A percentile compares a stretch with the other conserved stretches of the same genome.
Conservation (phyloP, 768 basidiomycete genomes). For the Amanita exitialis region DNA sequence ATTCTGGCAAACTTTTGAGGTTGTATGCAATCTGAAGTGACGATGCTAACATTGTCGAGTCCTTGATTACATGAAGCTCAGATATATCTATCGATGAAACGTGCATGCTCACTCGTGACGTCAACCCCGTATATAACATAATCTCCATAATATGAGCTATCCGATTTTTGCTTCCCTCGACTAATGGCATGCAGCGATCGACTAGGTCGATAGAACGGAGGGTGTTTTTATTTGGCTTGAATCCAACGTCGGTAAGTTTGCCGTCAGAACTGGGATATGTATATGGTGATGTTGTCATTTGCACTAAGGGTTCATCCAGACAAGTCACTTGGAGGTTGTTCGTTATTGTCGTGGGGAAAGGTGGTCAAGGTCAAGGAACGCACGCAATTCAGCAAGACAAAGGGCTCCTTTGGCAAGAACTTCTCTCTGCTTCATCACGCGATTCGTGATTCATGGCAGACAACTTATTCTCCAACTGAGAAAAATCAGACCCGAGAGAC, state of each 20-base stretch:
- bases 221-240: slow-evolving; percentile 14
- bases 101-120: slow-evolving; percentile 50
- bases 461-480: slow-evolving; percentile 8
- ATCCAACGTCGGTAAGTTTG: background rate
- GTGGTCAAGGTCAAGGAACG: slow-evolving; percentile 15
- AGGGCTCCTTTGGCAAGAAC: slow-evolving; percentile 91
- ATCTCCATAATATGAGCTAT: slow-evolving; percentile 85
- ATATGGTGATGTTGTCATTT: background rate
- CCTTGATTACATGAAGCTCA: slow-evolving; percentile 32
- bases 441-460: slow-evolving; percentile 23
- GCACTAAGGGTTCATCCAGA: slow-evolving; percentile 29
- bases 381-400: slow-evolving; percentile 85
- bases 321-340: slow-evolving; percentile 30
- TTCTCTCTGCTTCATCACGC: slow-evolving; percentile 78
- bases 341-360: slow-evolving; percentile 1
- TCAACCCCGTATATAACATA: slow-evolving; percentile 77
- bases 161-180: slow-evolving; percentile 59
- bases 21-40: slow-evolving; percentile 96
- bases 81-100: background rate
- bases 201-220: slow-evolving; percentile 71
- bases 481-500: background rate
- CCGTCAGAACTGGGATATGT: background rate
- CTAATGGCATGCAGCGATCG: slow-evolving; percentile 54
- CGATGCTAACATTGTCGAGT: slow-evolving; percentile 84
- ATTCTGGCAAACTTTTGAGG: slow-evolving; percentile 70